Conservation (phyloP, 2,329 filamentous ascomycete genomes). For the Arthrobotrys entomopaga region DNA sequence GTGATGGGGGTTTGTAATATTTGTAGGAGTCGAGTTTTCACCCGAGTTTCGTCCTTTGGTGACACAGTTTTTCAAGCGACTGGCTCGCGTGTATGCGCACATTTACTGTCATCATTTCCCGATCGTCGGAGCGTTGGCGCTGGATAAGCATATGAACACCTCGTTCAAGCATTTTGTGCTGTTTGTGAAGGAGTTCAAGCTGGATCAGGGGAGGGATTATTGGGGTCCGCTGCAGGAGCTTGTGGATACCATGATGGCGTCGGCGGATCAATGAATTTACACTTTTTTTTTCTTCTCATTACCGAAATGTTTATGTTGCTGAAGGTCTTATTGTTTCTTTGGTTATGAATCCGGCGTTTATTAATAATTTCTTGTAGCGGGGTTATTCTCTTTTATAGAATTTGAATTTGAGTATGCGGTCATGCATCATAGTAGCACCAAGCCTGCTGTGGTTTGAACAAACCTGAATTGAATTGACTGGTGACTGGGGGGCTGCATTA, state of each 20-base stretch:
- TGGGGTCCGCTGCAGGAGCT: slow-evolving; percentile 95
- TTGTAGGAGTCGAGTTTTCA: slow-evolving; percentile 85
- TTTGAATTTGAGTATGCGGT: too few species aligned
- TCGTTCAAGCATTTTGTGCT: slow-evolving; percentile 99
- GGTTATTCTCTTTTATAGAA: too few species aligned
- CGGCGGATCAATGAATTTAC: slow-evolving; percentile 26
- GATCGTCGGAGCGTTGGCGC: slow-evolving; percentile 89
- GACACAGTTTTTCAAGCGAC: slow-evolving; percentile 96
- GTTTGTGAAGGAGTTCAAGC: slow-evolving; percentile 94
- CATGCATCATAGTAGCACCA: too few species aligned
- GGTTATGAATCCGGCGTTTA: neutral
- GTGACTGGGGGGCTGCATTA: too few species aligned
- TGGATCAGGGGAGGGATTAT: slow-evolving; percentile 94
- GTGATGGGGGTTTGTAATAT: neutral
- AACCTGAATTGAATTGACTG: too few species aligned
- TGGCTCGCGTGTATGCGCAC: slow-evolving; percentile 98
- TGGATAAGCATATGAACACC: slow-evolving; percentile 97
- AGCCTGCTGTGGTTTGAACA: too few species aligned
- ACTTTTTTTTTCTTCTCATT: neutral
- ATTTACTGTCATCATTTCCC: slow-evolving; percentile 99
- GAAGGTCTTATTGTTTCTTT: neutral
- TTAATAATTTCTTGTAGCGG: too few species aligned
- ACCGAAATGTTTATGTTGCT: neutral
- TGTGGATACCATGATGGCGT: slow-evolving; percentile 84
- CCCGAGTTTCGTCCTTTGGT: slow-evolving; percentile 89